phyloP scores from a whole-genome alignment of 331 rosid genomes.

The Quercus lobata region DNA sequence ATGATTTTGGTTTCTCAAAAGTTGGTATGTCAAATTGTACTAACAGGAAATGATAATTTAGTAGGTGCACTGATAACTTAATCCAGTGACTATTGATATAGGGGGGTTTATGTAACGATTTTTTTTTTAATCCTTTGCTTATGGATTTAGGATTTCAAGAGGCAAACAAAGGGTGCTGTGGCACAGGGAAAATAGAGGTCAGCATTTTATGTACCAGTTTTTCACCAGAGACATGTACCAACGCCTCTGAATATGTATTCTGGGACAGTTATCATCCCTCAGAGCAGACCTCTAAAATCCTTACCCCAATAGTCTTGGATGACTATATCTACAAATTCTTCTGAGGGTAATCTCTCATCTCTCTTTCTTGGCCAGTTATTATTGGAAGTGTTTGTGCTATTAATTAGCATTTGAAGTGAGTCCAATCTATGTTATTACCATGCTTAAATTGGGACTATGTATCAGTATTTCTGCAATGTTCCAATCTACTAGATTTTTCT shows the following conservation, averaged over 20 bases:
- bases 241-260: slow-evolving; percentile 46
- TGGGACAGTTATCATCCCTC: slow-evolving; percentile 82
- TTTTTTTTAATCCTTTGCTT: background rate
- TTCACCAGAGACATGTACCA: slow-evolving; percentile 23
- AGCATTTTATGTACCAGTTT: slow-evolving; percentile 41
- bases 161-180: slow-evolving; percentile 62
- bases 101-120: background rate
- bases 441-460: no score
- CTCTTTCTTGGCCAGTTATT: background rate
- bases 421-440: no score
- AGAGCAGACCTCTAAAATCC: slow-evolving; percentile 27
- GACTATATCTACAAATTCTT: slow-evolving; percentile 32
- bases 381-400: no score
- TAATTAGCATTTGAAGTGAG: no score
- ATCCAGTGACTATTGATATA: no score
- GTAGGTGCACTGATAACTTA: no score
- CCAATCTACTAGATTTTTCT: no score
- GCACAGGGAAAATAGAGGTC: slow-evolving; percentile 55
- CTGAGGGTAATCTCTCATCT: background rate
- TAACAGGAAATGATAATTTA: no score
- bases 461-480: no score
- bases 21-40: no score
- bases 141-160: slow-evolving; percentile 54
- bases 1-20: background rate
- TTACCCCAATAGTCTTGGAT: slow-evolving; percentile 15